These are phyloP conservation scores for Graphiopsis chlorocephala DNA, from an alignment of 2,329 filamentous ascomycete genomes.

Conservation along the genomic window DNA sequence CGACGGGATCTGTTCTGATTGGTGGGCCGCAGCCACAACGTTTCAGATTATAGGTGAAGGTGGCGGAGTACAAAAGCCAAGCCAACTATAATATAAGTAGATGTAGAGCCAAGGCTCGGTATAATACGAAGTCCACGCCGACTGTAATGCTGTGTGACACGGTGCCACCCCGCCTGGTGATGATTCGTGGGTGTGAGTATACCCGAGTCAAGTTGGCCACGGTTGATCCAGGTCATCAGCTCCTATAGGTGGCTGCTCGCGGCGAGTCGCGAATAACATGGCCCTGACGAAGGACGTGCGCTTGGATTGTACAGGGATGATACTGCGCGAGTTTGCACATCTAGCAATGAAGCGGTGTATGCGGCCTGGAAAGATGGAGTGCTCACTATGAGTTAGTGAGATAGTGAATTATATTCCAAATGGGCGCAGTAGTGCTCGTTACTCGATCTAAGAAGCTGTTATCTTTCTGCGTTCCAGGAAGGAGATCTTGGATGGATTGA, in stretches of 20 bases:
- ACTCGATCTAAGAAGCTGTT: not conserved
- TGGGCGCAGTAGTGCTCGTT: not conserved
- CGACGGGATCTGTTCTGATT: not conserved
- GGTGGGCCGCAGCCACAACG: not conserved
- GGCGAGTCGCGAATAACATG: not conserved
- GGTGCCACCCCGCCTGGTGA: not conserved
- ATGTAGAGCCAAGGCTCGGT: not conserved
- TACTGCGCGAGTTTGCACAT: not conserved
- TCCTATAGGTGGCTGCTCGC: not conserved
- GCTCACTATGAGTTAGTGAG: not conserved
- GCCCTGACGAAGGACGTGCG: not conserved
- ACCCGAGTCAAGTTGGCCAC: not conserved
- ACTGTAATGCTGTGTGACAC: not conserved
- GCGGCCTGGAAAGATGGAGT: not conserved
- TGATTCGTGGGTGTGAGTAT: not conserved
- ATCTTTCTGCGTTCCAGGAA: not conserved
- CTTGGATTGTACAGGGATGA: not conserved
- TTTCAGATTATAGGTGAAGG: conserved; percentile 3
- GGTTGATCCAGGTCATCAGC: not conserved
- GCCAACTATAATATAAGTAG: not conserved
- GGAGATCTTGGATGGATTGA: not conserved
- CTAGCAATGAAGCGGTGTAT: not conserved
- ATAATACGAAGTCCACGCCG: not conserved
- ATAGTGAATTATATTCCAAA: not conserved
- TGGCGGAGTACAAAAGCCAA: not conserved